Percentiles rank a stretch among this genome's conserved stretches.
Conservation (phyloP, 371 early-diverging fungal species). For the Mortierella sp. region DNA sequence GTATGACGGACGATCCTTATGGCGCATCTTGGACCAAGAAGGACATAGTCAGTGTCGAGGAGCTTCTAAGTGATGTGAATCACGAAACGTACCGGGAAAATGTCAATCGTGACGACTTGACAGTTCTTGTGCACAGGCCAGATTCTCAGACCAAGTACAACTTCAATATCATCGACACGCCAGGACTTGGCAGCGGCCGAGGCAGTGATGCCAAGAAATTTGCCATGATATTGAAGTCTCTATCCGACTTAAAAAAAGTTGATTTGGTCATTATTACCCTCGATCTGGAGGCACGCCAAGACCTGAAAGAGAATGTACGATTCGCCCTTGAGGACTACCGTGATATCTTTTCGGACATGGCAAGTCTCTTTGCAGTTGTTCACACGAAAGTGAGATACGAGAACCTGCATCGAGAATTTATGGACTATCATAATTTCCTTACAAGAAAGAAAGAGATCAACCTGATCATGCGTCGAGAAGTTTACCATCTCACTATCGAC, state of each 20-base stretch:
- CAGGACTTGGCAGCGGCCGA: neutral
- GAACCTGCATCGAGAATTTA: neutral
- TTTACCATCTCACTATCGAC: constrained; percentile 3
- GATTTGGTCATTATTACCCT: constrained; percentile 1
- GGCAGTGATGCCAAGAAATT: constrained; percentile 7
- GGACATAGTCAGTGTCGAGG: no score
- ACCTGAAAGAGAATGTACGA: no score
- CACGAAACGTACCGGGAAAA: no score
- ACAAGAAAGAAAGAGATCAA: neutral
- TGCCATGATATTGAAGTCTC: constrained; percentile 7
- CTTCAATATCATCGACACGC: constrained; percentile 4
- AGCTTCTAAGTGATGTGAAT: no score
- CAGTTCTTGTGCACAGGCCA: no score
- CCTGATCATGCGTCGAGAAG: constrained; percentile 3
- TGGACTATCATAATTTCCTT: neutral
- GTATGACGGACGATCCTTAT: no score
- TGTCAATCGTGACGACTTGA: no score
- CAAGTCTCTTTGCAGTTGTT: constrained; percentile 11
- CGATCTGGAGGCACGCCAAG: neutral
- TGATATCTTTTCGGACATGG: constrained; percentile 14
- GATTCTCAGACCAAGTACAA: no score
- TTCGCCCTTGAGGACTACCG: constrained; percentile 11
- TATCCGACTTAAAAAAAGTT: neutral
- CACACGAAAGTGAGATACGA: constrained; percentile 4
- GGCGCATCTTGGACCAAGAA: no score